These are phyloP conservation scores for Rhodamnia argentea DNA, from an alignment of 345 rosid genomes.

Conservation along the genomic window DNA sequence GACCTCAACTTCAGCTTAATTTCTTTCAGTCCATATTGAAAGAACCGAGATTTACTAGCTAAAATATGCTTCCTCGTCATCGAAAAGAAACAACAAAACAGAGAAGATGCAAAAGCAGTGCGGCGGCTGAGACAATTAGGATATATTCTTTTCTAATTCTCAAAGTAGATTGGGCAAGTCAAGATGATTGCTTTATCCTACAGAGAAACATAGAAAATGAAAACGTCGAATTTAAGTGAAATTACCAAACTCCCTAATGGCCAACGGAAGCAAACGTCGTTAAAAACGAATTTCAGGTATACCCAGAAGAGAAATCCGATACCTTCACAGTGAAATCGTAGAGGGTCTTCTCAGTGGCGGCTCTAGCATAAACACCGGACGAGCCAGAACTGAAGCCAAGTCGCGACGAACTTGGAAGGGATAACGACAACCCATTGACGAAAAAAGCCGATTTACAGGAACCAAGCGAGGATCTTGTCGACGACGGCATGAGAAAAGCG, in stretches of 20 bases:
- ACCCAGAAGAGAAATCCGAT: not conserved
- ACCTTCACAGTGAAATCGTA: constrained; percentile 83
- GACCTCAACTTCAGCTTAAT: not conserved
- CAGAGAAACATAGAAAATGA: not conserved
- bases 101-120: not conserved
- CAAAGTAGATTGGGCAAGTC: not conserved
- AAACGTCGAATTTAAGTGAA: not conserved
- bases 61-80: not conserved
- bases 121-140: not conserved
- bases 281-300: not conserved
- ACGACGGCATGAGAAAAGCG: constrained; percentile 22
- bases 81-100: not conserved
- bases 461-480: constrained; percentile 34
- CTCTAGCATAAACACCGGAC: constrained; percentile 46
- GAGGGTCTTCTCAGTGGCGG: constrained; percentile 62
- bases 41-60: not conserved
- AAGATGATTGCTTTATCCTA: not conserved
- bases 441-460: constrained; percentile 36
- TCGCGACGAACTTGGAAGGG: constrained; percentile 18
- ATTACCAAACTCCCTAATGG: not conserved
- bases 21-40: not conserved
- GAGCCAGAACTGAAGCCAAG: constrained; percentile 22
- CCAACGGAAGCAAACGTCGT: not conserved
- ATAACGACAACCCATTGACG: constrained; percentile 33
- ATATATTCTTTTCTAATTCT: not conserved